These are phyloP conservation scores for Scheffersomyces lignosus DNA, from an alignment of 805 yeast species.

Conservation along the genomic window DNA sequence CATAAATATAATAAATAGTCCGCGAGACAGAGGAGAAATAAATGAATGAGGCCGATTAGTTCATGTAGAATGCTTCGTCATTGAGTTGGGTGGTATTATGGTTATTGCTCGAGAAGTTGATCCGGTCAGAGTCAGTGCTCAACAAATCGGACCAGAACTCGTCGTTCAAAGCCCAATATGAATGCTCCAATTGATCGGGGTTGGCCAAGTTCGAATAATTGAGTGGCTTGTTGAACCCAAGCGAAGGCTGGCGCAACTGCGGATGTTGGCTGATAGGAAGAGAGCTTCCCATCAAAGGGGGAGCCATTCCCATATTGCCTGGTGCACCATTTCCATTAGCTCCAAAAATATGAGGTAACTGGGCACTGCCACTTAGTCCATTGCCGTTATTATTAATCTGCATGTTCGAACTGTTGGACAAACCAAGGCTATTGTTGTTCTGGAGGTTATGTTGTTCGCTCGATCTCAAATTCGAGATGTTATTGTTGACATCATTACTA, in stretches of 20 bases:
- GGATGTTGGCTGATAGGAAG: background rate
- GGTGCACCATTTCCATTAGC: background rate
- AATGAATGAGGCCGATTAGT: background rate
- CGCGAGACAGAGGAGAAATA: background rate
- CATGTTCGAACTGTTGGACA: background rate
- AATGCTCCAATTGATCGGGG: conserved; percentile 43
- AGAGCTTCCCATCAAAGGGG: background rate
- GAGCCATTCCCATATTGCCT: background rate
- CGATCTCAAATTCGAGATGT: background rate
- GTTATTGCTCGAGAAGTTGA: conserved; percentile 30
- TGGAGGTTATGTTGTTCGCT: background rate
- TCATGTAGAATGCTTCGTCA: conserved; percentile 31
- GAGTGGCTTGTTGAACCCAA: background rate
- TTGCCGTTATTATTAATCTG: background rate
- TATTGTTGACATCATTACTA: background rate
- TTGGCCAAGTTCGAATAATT: conserved; percentile 16
- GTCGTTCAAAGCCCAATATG: conserved; percentile 59
- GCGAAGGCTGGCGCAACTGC: background rate
- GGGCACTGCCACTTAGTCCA: too few relatives aligned
- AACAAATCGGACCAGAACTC: conserved; percentile 70
- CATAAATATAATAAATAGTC: too few relatives aligned
- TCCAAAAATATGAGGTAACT: background rate
- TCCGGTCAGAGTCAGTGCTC: conserved; percentile 32
- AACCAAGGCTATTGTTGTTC: background rate
- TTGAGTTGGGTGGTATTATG: conserved; percentile 9